These are phyloP conservation scores for Madurella mycetomatis DNA, from an alignment of 2,329 filamentous ascomycete species.

Conservation along the genomic window DNA sequence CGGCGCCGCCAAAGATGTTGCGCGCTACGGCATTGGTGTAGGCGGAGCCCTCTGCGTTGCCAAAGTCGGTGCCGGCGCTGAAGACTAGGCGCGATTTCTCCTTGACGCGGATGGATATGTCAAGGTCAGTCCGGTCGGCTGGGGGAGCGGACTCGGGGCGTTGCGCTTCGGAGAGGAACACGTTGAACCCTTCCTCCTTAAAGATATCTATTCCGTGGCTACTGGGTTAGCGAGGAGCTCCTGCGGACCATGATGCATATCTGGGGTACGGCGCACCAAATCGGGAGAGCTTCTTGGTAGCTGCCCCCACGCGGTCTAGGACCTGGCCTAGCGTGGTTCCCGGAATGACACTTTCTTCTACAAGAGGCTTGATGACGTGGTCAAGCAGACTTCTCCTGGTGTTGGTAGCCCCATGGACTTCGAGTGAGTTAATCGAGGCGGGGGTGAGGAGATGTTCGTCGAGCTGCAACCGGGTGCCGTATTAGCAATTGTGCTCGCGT, in stretches of 20 bases:
- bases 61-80: conserved; percentile 91
- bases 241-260: background rate
- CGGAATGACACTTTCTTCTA: conserved; percentile 61
- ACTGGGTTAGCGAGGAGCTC: conserved; percentile 1
- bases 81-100: conserved; percentile 81
- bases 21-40: conserved; percentile 83
- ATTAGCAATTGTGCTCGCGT: conserved; percentile 3
- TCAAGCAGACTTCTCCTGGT: conserved; percentile 83
- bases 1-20: conserved; percentile 92
- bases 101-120: conserved; percentile 70
- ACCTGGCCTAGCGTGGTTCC: conserved; percentile 78
- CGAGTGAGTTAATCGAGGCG: conserved; percentile 80
- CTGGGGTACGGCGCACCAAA: conserved; percentile 58
- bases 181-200: conserved; percentile 71
- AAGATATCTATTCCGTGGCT: conserved; percentile 64
- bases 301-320: conserved; percentile 64
- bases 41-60: conserved; percentile 88
- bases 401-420: conserved; percentile 74
- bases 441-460: conserved; percentile 80
- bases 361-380: conserved; percentile 70
- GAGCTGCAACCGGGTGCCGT: conserved; percentile 47
- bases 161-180: conserved; percentile 75
- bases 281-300: conserved; percentile 68
- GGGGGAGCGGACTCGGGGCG: conserved; percentile 61
- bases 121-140: conserved; percentile 70